Evolutionary conservation across 2,329 filamentous ascomycete species (phyloP), one percentile per base, ranked within the genome.

Genomic region (Davidsoniella eucalypti): DNA sequence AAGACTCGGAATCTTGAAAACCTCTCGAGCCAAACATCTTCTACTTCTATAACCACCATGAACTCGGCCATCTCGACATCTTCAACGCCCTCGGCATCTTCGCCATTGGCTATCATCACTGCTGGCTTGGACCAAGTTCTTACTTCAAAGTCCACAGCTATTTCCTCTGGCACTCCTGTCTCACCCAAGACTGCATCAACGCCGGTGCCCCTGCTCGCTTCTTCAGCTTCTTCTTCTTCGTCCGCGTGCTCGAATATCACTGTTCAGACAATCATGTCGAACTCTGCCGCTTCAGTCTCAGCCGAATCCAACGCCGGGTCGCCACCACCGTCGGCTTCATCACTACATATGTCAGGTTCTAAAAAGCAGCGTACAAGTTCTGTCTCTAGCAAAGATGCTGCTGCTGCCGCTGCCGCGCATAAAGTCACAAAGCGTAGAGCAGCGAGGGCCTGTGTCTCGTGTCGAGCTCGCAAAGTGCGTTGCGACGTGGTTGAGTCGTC

Each of bases 401-500:
- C 63, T 17, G 56, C 61, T 14, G 57, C 54, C 14, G 57, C 55
- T 51, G 60, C 58, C 10, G 59, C 65, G 9, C 61, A 65, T 53
- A 78, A 78, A 61, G 60, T 71, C 55, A 75, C 67, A 49, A 95
- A 94, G 67, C 76, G 87, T 60, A 77, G 88, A 61, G 87, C 88
- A n/a, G 87, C 87, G 8, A 84, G 90, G 58, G 88, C 88, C 16
- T 95, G 88, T 63, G 85, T 87, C 55, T 87, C 83, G 58, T 94
- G 88, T 66, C 77, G 88, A 59, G 80, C 84, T 52, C 80, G 88
- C 61, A 95, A 95, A 64, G 88, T 95, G 40, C 78, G 88, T 52
- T 95, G 88, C 69, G 88, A 95, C 68, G 87, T 94, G 51, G 87
- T 92, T 53, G 87, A 94, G 64, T 82, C 83, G 45, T 82, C 82